Evolutionary conservation across 306 rosid species (phyloP).

Genomic region (Glycine soja): DNA sequence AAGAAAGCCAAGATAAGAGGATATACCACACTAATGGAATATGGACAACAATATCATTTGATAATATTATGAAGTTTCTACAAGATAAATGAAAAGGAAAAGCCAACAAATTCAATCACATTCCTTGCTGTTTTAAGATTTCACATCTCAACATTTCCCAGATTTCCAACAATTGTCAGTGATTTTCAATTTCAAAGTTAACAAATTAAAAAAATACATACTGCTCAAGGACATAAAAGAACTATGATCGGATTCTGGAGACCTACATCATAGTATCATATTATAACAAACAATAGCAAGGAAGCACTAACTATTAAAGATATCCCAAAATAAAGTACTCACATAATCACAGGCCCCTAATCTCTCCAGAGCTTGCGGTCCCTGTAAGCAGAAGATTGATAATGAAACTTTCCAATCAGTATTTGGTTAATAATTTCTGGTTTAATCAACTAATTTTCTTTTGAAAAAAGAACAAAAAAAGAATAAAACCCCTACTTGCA

Average conservation of each 20-base stretch:
- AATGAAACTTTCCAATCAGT: constrained; percentile 36
- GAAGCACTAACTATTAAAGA: constrained; percentile 14
- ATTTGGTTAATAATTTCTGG: constrained; percentile 32
- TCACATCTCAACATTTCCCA: constrained; percentile 1
- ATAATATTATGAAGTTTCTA: constrained; percentile 13
- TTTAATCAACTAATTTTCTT: constrained; percentile 41
- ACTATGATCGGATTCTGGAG: constrained; percentile 11
- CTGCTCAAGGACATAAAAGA: constrained; percentile 36
- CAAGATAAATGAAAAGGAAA: constrained; percentile 31
- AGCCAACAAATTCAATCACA: constrained; percentile 31
- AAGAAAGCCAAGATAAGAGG: constrained; percentile 36
- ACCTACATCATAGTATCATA: constrained; percentile 16
- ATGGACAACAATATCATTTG: constrained; percentile 27
- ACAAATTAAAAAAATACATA: constrained; percentile 34
- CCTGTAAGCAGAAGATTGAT: constrained; percentile 63
- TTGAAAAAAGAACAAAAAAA: neutral
- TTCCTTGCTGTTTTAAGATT: constrained; percentile 2
- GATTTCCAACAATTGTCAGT: constrained; percentile 16
- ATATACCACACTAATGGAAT: constrained; percentile 34
- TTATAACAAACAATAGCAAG: constrained; percentile 34
- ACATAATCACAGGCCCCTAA: constrained; percentile 82
- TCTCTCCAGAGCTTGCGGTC: constrained; percentile 61
- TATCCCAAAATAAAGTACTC: constrained; percentile 54
- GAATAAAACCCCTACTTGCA: constrained; percentile 63
- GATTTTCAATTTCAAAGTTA: constrained; percentile 36